These are phyloP conservation scores for Hypoxylon sp. DNA, from an alignment of 2,329 filamentous ascomycete genomes.

Conservation along the genomic window DNA sequence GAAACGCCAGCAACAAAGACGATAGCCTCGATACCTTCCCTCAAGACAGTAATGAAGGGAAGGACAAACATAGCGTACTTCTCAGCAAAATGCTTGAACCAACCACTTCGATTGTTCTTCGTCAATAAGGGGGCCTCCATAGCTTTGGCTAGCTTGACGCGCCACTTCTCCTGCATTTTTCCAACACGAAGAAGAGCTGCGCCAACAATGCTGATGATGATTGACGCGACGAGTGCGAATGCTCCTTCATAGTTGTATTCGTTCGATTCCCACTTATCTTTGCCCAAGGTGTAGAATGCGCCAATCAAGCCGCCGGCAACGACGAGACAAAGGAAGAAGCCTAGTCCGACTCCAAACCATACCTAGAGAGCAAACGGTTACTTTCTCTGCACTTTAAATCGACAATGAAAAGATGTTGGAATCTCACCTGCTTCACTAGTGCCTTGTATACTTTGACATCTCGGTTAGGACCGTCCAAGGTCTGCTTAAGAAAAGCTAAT, in stretches of 20 bases:
- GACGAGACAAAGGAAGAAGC: constrained; percentile 75
- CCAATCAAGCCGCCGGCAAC: constrained; percentile 79
- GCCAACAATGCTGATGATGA: constrained; percentile 88
- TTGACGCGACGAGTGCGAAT: constrained; percentile 79
- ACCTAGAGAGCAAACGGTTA: constrained; percentile 61
- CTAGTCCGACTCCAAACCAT: constrained; percentile 76
- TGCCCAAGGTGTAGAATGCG: constrained; percentile 79
- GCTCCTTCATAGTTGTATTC: constrained; percentile 87
- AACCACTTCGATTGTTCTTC: constrained; percentile 58
- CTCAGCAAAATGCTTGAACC: constrained; percentile 75
- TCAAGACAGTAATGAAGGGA: constrained; percentile 88
- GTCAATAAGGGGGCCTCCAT: constrained; percentile 68
- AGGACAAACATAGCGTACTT: constrained; percentile 90
- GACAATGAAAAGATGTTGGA: neutral
- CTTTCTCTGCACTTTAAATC: neutral
- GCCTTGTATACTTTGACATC: constrained; percentile 76
- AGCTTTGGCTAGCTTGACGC: constrained; percentile 81
- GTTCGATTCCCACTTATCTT: constrained; percentile 74
- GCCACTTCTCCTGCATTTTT: constrained; percentile 90
- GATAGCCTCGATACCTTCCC: constrained; percentile 88
- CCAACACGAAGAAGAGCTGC: constrained; percentile 84
- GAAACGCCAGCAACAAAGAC: constrained; percentile 90
- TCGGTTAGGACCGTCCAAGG: constrained; percentile 74
- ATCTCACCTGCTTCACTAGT: constrained; percentile 72
- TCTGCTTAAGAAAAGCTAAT: constrained; percentile 87